Conservation (phyloP, 164 flowering plant species). For the Nymphaea colorata region DNA sequence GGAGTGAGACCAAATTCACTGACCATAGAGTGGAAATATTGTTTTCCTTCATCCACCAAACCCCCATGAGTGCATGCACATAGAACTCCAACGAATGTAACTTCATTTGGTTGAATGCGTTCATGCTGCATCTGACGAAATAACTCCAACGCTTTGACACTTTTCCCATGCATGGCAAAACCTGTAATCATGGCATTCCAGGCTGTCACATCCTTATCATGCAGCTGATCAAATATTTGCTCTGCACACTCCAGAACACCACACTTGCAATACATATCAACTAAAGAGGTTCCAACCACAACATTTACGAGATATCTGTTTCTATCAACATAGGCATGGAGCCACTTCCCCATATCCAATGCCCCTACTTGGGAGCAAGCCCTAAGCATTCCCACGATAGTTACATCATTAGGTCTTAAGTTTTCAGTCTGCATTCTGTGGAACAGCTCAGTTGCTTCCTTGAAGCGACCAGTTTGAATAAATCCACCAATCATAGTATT, state of each 20-base stretch:
- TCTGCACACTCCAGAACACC: constrained; percentile 17
- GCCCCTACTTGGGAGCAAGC: constrained; percentile 21
- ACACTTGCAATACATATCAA: constrained; percentile 24
- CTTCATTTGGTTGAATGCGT: constrained; percentile 15
- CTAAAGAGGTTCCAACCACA: constrained; percentile 16
- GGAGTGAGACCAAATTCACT: constrained; percentile 14
- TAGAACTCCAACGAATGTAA: constrained; percentile 19
- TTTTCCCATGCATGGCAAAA: constrained; percentile 21
- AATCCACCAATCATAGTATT: constrained; percentile 22
- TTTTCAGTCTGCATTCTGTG: constrained; percentile 15
- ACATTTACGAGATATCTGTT: constrained; percentile 3
- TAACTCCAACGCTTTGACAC: constrained; percentile 14
- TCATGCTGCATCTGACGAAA: constrained; percentile 13
- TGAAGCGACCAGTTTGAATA: constrained; percentile 12
- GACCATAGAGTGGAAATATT: constrained; percentile 13
- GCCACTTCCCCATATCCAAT: constrained; percentile 17
- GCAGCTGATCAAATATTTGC: constrained; percentile 13
- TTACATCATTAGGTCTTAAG: constrained; percentile 17
- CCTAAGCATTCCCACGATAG: constrained; percentile 13
- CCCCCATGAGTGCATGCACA: constrained; percentile 29
- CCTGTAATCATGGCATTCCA: constrained; percentile 37
- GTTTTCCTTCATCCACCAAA: constrained; percentile 21
- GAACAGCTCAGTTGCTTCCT: constrained; percentile 17
- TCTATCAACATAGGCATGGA: constrained; percentile 17
- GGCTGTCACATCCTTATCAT: constrained; percentile 13